Evolutionary conservation across 169 alveolate genomes (phyloP), one percentile per base, ranked within the genome.

Genomic region (Plasmodium relictum): DNA sequence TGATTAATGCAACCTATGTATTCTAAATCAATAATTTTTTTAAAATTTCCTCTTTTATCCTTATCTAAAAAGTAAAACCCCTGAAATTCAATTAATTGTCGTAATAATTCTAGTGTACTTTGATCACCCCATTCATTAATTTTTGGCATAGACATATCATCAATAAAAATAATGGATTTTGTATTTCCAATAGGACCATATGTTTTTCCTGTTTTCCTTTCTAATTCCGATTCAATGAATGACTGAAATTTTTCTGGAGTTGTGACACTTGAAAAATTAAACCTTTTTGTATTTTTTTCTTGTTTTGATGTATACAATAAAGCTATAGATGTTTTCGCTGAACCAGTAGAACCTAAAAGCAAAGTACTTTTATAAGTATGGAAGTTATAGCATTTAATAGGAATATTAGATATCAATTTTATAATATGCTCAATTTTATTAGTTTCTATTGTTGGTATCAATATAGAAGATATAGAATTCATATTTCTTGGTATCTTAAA

Each of bases 51-150:
- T 88, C 98, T 95, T 86, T 97, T 97, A 73, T 98, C 98, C 78
- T 97, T 97, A 89, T 96, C 98, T 78, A 97, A 93, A 96, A 97
- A 96, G 89, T 96, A 98, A 92, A 97, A 96, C 50, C 99, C 99
- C 48, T 96, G 97, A 88, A 96, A 95, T 92, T 97, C 99, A 20
- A 98, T 95, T 1, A 98, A 86, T 92, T 98, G 98, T 68, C 99
- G 88, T 61, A 96, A 91, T 92, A 98, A 96, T 92, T 98, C 99
- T 72, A 97, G 94, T 20, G 99, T 97, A 69, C 97, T 96, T 93
- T 98, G 98, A 88, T 97, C 99, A 5, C 99, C 99, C 99, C 99
- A 98, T 91, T 94, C 96, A 89, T 98, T 97, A 50, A 98, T 98
- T 90, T 94, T 95, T 37, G 99, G 99, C 99, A 98, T 97, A 56